A percentile compares a stretch with the other conserved stretches of the same genome.
Conservation (phyloP, 805 yeast genomes). For the Nakazawaea siamensis region DNA sequence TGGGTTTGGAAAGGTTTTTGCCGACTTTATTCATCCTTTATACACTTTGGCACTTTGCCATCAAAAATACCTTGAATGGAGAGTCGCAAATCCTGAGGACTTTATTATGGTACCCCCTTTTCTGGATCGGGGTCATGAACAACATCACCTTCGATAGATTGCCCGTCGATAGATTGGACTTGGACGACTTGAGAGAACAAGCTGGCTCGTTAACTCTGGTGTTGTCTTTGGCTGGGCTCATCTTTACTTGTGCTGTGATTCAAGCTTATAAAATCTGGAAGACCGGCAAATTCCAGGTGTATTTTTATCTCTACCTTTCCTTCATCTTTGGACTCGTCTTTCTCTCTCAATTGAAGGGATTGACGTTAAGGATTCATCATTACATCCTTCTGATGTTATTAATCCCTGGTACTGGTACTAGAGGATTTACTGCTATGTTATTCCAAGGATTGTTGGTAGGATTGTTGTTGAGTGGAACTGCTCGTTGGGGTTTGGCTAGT, state of each 20-base stretch:
- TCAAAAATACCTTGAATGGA: constrained; percentile 34
- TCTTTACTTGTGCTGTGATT: constrained; percentile 48
- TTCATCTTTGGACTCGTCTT: constrained; percentile 35
- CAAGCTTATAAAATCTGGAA: constrained; percentile 81
- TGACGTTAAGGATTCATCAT: constrained; percentile 74
- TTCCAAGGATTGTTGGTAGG: constrained; percentile 86
- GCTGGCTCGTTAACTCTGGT: constrained; percentile 73
- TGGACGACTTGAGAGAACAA: constrained; percentile 60
- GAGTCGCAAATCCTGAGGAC: constrained; percentile 25
- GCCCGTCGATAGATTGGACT: constrained; percentile 79
- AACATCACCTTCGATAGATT: constrained; percentile 83
- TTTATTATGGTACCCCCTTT: constrained; percentile 66
- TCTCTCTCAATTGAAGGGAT: constrained; percentile 49
- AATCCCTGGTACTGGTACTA: constrained; percentile 77
- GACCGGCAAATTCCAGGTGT: constrained; percentile 58
- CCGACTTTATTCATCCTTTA: constrained; percentile 69
- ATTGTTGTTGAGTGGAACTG: constrained; percentile 71
- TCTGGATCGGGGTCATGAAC: constrained; percentile 80
- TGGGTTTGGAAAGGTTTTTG: constrained; percentile 64
- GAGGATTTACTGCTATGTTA: constrained; percentile 59
- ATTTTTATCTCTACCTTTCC: constrained; percentile 43
- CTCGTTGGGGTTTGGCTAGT: constrained; percentile 92
- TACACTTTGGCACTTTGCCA: constrained; percentile 57
- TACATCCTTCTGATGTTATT: constrained; percentile 68
- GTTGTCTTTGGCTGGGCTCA: constrained; percentile 34